A percentile compares a stretch with the other conserved stretches of the same genome.
Conservation (phyloP, 2,329 filamentous ascomycete species). For the Alternaria arborescens region DNA sequence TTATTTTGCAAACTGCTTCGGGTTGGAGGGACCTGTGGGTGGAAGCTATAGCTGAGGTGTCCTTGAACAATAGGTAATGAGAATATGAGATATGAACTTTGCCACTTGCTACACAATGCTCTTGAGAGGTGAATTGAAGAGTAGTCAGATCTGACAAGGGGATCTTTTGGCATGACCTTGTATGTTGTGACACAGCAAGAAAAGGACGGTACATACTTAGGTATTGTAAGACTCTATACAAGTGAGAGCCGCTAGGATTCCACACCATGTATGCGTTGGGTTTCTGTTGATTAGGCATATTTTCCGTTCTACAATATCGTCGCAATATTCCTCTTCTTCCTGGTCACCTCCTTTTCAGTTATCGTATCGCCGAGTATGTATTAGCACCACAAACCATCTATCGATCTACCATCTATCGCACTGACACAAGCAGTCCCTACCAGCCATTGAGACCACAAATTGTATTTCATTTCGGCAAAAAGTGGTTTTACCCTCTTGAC, state of each 20-base stretch:
- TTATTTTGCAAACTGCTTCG: constrained; percentile 75
- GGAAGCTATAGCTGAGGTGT: constrained; percentile 16
- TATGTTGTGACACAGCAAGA: neutral
- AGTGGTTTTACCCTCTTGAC: neutral
- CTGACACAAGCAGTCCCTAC: neutral
- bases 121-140: too few species aligned
- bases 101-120: neutral
- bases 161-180: neutral
- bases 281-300: too few species aligned
- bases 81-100: neutral
- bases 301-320: too few species aligned
- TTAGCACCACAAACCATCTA: too few species aligned
- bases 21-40: constrained; percentile 32
- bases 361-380: neutral
- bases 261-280: neutral
- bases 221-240: neutral
- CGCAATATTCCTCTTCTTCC: neutral
- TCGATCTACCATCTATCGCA: neutral
- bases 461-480: neutral
- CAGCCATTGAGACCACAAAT: neutral
- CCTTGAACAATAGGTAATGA: neutral
- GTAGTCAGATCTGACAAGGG: too few species aligned
- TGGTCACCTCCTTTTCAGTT: neutral
- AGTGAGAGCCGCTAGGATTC: neutral
- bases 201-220: neutral